Conservation (phyloP, 2,329 filamentous ascomycete genomes). For the Trichophyton rubrum region DNA sequence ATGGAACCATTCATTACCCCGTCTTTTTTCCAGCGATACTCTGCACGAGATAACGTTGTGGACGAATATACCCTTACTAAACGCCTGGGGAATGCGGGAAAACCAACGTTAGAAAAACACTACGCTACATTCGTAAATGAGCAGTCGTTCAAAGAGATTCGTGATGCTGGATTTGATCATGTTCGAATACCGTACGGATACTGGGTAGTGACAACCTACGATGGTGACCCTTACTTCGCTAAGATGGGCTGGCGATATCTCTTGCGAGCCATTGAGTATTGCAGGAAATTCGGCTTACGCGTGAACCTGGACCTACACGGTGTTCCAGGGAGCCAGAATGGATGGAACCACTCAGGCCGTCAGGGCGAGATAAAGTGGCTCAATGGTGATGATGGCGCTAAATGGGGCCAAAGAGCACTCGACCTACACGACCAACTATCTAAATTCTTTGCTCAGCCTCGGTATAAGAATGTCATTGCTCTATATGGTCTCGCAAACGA, state of each 20-base stretch:
- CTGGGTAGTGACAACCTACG: slow-evolving; percentile 81
- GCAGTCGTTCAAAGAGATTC: slow-evolving; percentile 71
- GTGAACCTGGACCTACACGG: slow-evolving; percentile 89
- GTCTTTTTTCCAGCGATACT: slow-evolving; percentile 66
- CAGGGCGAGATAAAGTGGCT: slow-evolving; percentile 76
- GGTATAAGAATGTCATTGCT: slow-evolving; percentile 81
- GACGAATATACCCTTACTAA: slow-evolving; percentile 76
- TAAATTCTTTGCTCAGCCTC: slow-evolving; percentile 81
- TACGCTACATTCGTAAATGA: slow-evolving; percentile 83
- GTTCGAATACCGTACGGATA: slow-evolving; percentile 94
- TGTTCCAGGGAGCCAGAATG: slow-evolving; percentile 88
- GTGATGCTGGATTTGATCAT: slow-evolving; percentile 80
- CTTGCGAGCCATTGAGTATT: slow-evolving; percentile 83
- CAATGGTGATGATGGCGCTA: slow-evolving; percentile 69
- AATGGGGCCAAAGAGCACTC: slow-evolving; percentile 69
- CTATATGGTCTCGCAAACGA: slow-evolving; percentile 96
- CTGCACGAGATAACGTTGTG: slow-evolving; percentile 51
- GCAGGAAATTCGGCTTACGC: slow-evolving; percentile 77
- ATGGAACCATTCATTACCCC: slow-evolving; percentile 94
- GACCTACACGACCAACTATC: slow-evolving; percentile 79
- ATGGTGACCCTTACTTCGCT: slow-evolving; percentile 74
- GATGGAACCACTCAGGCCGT: slow-evolving; percentile 90
- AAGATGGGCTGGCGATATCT: slow-evolving; percentile 88
- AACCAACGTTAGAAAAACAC: slow-evolving; percentile 70
- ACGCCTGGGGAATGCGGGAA: slow-evolving; percentile 54